A percentile compares a stretch with the other conserved stretches of the same genome.
Evolutionary conservation across 1,284 basidiomycete species (phyloP).

Genomic region (Trichosporon inkin): DNA sequence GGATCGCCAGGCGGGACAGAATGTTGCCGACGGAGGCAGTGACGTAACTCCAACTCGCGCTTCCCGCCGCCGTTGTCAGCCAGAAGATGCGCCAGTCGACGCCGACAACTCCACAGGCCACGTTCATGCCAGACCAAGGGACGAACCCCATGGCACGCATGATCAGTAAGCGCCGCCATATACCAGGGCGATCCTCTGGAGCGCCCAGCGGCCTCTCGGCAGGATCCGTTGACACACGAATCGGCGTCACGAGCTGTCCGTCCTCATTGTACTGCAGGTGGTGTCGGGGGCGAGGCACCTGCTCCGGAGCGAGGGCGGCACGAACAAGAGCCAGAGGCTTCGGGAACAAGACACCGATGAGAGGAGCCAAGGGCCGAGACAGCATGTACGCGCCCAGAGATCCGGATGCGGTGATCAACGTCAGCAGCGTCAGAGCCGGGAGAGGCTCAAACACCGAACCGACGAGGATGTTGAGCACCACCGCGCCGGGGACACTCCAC

Average conservation of each 20-base stretch:
- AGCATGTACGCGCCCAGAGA: constrained; percentile 73
- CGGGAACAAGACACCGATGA: constrained; percentile 73
- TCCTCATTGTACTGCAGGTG: not conserved
- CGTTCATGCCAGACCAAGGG: constrained; percentile 90
- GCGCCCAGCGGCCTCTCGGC: constrained; percentile 29
- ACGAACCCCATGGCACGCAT: constrained; percentile 83
- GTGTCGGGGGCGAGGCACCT: constrained; percentile 22
- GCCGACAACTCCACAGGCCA: constrained; percentile 83
- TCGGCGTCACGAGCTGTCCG: constrained; percentile 46
- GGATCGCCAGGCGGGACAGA: constrained; percentile 43
- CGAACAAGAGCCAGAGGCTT: constrained; percentile 67
- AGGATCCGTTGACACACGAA: constrained; percentile 36
- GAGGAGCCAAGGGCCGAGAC: constrained; percentile 74
- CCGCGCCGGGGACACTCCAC: constrained; percentile 87
- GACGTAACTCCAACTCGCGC: constrained; percentile 66
- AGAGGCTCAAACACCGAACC: constrained; percentile 77
- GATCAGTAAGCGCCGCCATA: constrained; percentile 78
- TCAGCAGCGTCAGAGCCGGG: constrained; percentile 71
- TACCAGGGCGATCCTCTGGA: constrained; percentile 45
- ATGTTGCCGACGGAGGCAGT: constrained; percentile 49
- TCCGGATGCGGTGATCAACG: constrained; percentile 76
- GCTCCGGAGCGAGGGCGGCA: constrained; percentile 43
- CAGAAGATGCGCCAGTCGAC: constrained; percentile 77
- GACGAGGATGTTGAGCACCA: constrained; percentile 86
- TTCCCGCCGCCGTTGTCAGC: constrained; percentile 74